Percentiles rank a stretch among this genome's conserved stretches.
Evolutionary conservation across 345 rosid genomes (phyloP).

Genomic region (Cardamine resedifolia): DNA sequence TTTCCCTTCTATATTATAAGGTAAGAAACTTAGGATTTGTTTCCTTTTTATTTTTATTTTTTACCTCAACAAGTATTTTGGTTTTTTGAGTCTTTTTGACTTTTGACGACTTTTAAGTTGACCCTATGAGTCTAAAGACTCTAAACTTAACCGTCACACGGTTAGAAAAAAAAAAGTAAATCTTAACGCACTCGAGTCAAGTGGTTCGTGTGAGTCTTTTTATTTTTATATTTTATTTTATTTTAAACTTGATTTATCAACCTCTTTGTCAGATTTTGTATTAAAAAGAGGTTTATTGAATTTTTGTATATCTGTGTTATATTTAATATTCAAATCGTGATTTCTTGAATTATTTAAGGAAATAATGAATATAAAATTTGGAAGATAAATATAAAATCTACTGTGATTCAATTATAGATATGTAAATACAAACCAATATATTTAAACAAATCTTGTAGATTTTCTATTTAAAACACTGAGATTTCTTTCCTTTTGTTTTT

Average conservation of each 20-base stretch:
- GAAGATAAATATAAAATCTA: not conserved
- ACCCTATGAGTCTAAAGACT: not conserved
- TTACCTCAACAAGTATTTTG: not conserved
- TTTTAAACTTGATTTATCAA: not conserved
- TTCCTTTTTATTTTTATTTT: not conserved
- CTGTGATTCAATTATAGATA: not conserved
- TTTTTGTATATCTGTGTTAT: not conserved
- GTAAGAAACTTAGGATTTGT: not conserved
- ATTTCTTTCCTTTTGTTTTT: not conserved
- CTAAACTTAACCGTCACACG: no score
- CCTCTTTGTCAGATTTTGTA: not conserved
- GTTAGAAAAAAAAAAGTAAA: no score
- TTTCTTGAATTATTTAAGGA: not conserved
- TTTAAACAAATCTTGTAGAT: not conserved
- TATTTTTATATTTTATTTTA: no score
- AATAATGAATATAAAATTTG: not conserved
- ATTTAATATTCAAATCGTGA: not conserved
- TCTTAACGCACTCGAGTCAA: not conserved
- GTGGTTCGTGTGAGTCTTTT: conserved; percentile 4
- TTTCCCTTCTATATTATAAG: not conserved
- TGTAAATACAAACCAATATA: not conserved
- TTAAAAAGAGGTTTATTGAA: not conserved
- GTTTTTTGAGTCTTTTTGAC: not conserved
- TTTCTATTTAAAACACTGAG: not conserved
- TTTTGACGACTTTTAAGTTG: not conserved